Conservation (phyloP, 148 eudicot species). For the Nepenthes gracilis region DNA sequence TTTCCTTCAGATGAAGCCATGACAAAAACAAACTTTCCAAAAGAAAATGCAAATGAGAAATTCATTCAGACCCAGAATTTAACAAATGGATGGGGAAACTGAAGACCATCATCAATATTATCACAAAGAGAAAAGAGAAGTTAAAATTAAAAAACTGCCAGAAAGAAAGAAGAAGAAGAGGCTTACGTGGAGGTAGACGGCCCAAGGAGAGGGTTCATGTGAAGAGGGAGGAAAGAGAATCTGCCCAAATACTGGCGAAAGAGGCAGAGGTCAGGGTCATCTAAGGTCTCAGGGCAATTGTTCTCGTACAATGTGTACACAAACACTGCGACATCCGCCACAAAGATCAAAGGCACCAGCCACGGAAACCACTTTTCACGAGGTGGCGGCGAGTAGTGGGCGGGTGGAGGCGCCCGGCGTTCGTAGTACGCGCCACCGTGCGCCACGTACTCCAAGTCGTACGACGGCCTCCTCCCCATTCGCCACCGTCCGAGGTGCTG, state of each 20-base stretch:
- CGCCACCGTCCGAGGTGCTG: constrained; percentile 1
- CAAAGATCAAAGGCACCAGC: constrained; percentile 26
- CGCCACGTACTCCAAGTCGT: constrained; percentile 15
- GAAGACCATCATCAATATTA: too few relatives aligned
- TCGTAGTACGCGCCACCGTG: constrained; percentile 19
- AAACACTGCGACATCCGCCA: constrained; percentile 22
- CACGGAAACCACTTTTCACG: constrained; percentile 14
- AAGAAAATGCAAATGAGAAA: too few relatives aligned
- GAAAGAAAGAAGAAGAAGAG: background rate
- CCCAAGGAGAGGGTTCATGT: constrained; percentile 28
- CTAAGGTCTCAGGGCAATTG: constrained; percentile 19
- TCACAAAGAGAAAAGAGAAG: too few relatives aligned
- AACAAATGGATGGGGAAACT: too few relatives aligned
- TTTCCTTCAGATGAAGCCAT: too few relatives aligned
- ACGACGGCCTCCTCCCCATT: constrained; percentile 25
- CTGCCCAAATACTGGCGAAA: constrained; percentile 13
- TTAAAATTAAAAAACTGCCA: too few relatives aligned
- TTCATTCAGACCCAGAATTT: too few relatives aligned
- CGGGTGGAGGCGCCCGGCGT: constrained; percentile 1
- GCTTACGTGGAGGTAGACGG: constrained; percentile 26
- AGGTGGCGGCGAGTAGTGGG: constrained; percentile 10
- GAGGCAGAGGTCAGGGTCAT: constrained; percentile 9
- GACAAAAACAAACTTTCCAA: too few relatives aligned
- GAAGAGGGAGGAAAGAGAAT: constrained; percentile 24
- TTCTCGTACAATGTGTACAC: constrained; percentile 23